phyloP scores from a whole-genome alignment of 106 monocot species.

The Dendrobium officinale region DNA sequence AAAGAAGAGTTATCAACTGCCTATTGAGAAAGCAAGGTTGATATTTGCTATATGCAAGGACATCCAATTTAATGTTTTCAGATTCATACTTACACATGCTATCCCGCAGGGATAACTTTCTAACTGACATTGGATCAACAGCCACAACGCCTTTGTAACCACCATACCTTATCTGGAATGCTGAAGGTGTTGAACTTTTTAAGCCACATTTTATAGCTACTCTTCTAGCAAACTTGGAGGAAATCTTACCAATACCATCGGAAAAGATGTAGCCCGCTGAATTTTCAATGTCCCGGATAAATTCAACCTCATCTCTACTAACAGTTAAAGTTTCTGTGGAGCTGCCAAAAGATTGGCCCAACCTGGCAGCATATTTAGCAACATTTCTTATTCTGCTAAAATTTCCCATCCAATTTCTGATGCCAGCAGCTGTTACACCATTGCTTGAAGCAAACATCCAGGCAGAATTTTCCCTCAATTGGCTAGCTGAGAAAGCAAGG shows the following conservation, averaged over 20 bases:
- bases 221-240: constrained; percentile 55
- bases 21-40: constrained; percentile 86
- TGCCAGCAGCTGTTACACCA: constrained; percentile 39
- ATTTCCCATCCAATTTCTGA: constrained; percentile 78
- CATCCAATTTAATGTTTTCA: constrained; percentile 59
- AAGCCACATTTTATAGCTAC: constrained; percentile 64
- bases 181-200: constrained; percentile 56
- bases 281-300: constrained; percentile 59
- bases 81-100: constrained; percentile 95
- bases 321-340: constrained; percentile 79
- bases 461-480: constrained; percentile 71
- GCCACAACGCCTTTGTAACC: constrained; percentile 95
- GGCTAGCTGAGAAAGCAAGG: constrained; percentile 90
- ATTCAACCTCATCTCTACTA: constrained; percentile 32
- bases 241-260: constrained; percentile 96
- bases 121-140: constrained; percentile 47
- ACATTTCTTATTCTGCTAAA: constrained; percentile 81
- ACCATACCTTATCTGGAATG: constrained; percentile 82
- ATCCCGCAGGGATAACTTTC: constrained; percentile 62
- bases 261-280: constrained; percentile 49
- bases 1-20: constrained; percentile 84
- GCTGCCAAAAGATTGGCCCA: constrained; percentile 85
- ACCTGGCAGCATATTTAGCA: constrained; percentile 82
- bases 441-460: constrained; percentile 91
- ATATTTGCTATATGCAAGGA: constrained; percentile 72